phyloP scores from a whole-genome alignment of 805 yeast genomes.

The Lipomyces spencermartinsiae region DNA sequence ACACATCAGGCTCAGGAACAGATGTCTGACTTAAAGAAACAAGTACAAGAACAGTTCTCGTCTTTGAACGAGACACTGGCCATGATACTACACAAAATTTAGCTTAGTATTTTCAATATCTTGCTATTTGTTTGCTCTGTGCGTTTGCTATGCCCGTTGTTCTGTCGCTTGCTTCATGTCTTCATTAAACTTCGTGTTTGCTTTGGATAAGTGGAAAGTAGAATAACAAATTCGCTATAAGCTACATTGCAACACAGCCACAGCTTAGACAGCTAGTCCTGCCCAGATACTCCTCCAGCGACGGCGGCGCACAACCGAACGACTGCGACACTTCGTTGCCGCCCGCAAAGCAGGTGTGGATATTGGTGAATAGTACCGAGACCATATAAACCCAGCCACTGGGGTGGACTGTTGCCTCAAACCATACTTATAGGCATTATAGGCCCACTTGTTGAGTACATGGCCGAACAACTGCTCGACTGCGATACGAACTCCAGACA shows the following conservation, averaged over 20 bases:
- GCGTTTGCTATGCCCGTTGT: background rate
- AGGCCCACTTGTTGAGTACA: conserved; percentile 9
- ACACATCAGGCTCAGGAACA: too few relatives aligned
- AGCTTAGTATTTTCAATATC: too few relatives aligned
- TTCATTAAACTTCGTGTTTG: background rate
- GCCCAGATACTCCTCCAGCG: conserved; percentile 10
- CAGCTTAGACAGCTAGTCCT: conserved; percentile 7
- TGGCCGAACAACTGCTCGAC: conserved; percentile 11
- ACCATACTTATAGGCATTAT: conserved; percentile 5
- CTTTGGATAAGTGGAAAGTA: conserved; percentile 1
- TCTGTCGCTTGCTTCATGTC: conserved; percentile 3
- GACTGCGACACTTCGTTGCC: conserved; percentile 13
- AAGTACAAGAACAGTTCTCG: too few relatives aligned
- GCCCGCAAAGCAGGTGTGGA: conserved; percentile 9
- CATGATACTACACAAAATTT: too few relatives aligned
- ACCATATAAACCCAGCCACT: background rate
- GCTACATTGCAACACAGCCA: background rate
- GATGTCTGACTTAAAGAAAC: too few relatives aligned
- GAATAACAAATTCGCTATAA: background rate
- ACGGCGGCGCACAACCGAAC: conserved; percentile 10
- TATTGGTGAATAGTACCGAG: conserved; percentile 3
- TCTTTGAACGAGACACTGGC: too few relatives aligned
- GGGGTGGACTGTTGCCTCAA: conserved; percentile 9
- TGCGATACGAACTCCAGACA: conserved; percentile 2
- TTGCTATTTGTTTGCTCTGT: too few relatives aligned